Evolutionary conservation across 2,329 filamentous ascomycete species (phyloP), one percentile per base, ranked within the genome.

Genomic region (Macrophomina phaseolina): DNA sequence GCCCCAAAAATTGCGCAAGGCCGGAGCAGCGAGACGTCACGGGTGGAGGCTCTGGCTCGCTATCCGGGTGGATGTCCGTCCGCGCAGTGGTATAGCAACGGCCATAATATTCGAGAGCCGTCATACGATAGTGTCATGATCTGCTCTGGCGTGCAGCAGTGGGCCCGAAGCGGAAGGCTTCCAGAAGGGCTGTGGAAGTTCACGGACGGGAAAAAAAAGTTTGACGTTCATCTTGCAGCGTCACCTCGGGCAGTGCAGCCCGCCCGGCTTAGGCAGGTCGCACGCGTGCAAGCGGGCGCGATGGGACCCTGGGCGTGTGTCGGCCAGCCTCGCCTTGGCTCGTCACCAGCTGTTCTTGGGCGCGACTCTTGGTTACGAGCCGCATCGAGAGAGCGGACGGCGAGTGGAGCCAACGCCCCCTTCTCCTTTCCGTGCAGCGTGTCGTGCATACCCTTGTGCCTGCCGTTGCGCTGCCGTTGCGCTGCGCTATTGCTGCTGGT

Each of bases 91-190:
- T 45, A 62, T 62, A 62, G 58, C 58, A 62, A 49, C 58, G 58
- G 30, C 23, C 42, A 49, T 49, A 49, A 38, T 62, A 62, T 62
- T 62, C 48, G 58, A 42, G 38, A 62, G 61, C 61, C 61, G 61
- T 64, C 61, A 64, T 64, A 64, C 61, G 61, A 64, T 53, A 53
- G 61, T 64, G 61, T 53, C 49, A 53, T 64, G 61, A 64, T 64
- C 61, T 42, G 61, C 61, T n/a, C 28, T 48, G 61, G 58, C 58
- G 45, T 62, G 58, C 58, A 62, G 58, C 51, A 51, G 60, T 12
- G 38, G 32, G 49, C 49, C 28, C 49, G 18, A 56, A 65, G 56
- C 48, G 51, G 65, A 62, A 67, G 49, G 23, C 38, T 65, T 65
- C 63, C 48, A 28, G 63, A 65, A 65, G 32, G 51, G 6, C 49